Evolutionary conservation across 176 grass and related monocot species (phyloP).

Genomic region (Triticum urartu): DNA sequence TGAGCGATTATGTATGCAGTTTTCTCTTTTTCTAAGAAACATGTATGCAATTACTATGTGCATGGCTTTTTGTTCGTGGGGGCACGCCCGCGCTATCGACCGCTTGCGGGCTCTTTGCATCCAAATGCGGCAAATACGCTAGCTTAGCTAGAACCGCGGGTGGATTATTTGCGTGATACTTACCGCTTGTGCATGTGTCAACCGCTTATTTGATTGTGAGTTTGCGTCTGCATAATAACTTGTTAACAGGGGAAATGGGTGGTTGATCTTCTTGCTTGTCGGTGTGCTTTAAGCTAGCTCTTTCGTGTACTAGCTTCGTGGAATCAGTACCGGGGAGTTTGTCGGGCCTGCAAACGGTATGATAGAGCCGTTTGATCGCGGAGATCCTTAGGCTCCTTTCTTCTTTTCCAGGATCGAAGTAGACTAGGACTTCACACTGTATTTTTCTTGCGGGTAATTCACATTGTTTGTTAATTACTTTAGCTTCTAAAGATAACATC

Average conservation of each 20-base stretch:
- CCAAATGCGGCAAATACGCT: neutral
- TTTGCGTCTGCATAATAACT: neutral
- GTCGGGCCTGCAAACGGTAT: neutral
- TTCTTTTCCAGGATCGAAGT: neutral
- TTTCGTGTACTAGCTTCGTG: neutral
- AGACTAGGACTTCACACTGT: too few species aligned
- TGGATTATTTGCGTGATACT: neutral
- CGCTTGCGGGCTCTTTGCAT: neutral
- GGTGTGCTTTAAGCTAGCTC: neutral
- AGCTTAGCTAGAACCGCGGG: neutral
- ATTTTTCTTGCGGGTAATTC: too few species aligned
- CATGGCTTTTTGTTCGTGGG: neutral
- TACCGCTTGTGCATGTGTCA: neutral
- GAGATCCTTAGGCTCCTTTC: neutral
- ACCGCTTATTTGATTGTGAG: conserved; percentile 6
- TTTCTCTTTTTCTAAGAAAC: too few species aligned
- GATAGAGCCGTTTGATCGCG: neutral
- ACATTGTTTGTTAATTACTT: too few species aligned
- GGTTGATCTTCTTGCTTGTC: neutral
- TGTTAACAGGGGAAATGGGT: neutral
- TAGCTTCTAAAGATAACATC: too few species aligned
- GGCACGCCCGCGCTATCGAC: neutral
- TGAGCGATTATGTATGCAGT: neutral
- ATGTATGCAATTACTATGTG: neutral
- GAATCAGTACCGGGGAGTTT: conserved; percentile 12